Evolutionary conservation across 1,284 basidiomycete species (phyloP).

Genomic region (Ceratobasidium sp.): DNA sequence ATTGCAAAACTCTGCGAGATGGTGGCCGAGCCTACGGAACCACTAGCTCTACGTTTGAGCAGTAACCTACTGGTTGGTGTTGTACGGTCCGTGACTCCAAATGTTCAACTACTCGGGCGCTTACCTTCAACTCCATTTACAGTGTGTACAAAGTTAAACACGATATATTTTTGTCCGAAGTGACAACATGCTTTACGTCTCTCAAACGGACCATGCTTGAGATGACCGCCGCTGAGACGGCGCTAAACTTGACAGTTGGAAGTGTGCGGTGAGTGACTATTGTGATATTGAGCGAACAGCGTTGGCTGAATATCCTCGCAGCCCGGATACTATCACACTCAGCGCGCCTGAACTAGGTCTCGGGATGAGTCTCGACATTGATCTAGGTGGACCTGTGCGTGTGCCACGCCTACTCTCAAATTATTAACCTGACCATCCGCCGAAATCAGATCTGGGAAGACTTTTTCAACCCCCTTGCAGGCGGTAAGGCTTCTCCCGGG

Average conservation of each 20-base stretch:
- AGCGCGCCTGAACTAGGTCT: constrained; percentile 31
- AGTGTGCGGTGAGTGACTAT: constrained; percentile 14
- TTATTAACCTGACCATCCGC: constrained; percentile 4
- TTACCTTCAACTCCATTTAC: constrained; percentile 16
- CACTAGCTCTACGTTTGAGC: constrained; percentile 84
- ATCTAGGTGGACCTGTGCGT: constrained; percentile 78
- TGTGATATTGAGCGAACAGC: not conserved
- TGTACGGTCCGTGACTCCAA: constrained; percentile 71
- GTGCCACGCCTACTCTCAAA: not conserved
- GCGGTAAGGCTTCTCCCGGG: constrained; percentile 66
- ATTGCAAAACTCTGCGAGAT: constrained; percentile 82
- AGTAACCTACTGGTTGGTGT: constrained; percentile 90
- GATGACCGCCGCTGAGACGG: constrained; percentile 41
- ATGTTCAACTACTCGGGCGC: not conserved
- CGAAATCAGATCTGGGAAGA: constrained; percentile 48
- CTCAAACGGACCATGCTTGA: constrained; percentile 72
- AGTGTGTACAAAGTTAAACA: constrained; percentile 88
- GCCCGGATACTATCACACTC: constrained; percentile 29
- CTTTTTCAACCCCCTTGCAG: constrained; percentile 50
- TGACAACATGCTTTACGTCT: constrained; percentile 78
- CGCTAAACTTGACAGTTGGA: constrained; percentile 11
- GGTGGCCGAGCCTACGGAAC: constrained; percentile 85
- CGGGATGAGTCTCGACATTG: constrained; percentile 56
- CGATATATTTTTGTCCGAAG: constrained; percentile 82
- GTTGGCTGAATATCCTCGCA: not conserved